These are phyloP conservation scores for Hypoxylon perforatum DNA, from an alignment of 495 filamentous ascomycete genomes.

Conservation along the genomic window DNA sequence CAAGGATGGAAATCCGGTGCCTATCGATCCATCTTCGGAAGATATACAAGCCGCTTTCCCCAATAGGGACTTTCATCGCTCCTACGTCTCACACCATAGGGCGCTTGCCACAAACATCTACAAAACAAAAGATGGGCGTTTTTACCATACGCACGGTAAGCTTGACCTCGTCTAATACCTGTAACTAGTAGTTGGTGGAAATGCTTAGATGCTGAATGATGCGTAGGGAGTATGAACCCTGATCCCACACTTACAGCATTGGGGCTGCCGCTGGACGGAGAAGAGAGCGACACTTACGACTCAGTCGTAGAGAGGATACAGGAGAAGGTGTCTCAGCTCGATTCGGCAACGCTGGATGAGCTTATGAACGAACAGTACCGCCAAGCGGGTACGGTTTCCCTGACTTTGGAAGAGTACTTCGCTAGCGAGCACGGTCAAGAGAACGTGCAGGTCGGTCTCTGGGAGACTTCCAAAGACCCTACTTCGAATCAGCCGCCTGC, in stretches of 20 bases:
- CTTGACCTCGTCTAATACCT: background rate
- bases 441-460: slow-evolving; percentile 59
- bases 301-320: slow-evolving; percentile 9
- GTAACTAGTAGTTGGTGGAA: background rate
- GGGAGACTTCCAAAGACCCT: slow-evolving; percentile 49
- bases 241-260: slow-evolving; percentile 43
- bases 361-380: slow-evolving; percentile 51
- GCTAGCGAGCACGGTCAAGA: slow-evolving; percentile 58
- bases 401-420: slow-evolving; percentile 49
- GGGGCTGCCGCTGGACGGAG: slow-evolving; percentile 9
- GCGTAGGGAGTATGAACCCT: slow-evolving; percentile 53
- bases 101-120: slow-evolving; percentile 60
- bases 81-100: slow-evolving; percentile 12
- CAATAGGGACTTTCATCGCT: slow-evolving; percentile 20
- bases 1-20: background rate
- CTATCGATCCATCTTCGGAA: background rate
- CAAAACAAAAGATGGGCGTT: slow-evolving; percentile 58
- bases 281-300: slow-evolving; percentile 14
- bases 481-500: slow-evolving; percentile 45
- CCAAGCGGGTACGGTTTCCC: slow-evolving; percentile 55
- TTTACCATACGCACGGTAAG: slow-evolving; percentile 60
- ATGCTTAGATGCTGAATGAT: background rate
- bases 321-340: slow-evolving; percentile 1
- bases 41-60: slow-evolving; percentile 4
- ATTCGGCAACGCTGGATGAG: slow-evolving; percentile 3